Percentiles rank a stretch among this genome's conserved stretches.
Evolutionary conservation across 495 filamentous ascomycete genomes (phyloP).

Genomic region (Penicillium turbatum): DNA sequence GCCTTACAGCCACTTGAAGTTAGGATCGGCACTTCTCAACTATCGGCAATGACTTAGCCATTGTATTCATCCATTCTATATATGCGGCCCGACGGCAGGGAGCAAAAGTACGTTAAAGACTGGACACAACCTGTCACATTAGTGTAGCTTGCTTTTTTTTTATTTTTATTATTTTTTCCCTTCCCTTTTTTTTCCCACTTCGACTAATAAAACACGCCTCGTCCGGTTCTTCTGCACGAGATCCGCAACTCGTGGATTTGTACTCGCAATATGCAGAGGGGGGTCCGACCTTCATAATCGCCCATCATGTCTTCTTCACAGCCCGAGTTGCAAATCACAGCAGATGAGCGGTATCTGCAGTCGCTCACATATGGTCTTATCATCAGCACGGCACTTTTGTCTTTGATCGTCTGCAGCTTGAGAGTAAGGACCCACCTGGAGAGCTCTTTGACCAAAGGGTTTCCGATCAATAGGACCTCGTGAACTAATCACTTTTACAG

Average conservation of each 20-base stretch:
- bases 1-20: background rate
- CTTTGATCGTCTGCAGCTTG: conserved; percentile 3
- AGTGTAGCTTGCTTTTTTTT: background rate
- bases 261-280: background rate
- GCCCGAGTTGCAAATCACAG: background rate
- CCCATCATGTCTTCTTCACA: background rate
- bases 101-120: background rate
- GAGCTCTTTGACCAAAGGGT: background rate
- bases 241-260: background rate
- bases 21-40: background rate
- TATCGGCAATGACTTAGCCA: background rate
- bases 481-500: background rate
- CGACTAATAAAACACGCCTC: background rate
- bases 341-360: background rate
- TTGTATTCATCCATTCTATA: background rate
- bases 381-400: background rate
- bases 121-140: background rate
- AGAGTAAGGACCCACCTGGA: background rate
- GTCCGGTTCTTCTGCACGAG: background rate
- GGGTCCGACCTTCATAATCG: background rate
- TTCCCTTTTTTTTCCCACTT: background rate
- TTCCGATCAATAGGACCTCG: background rate
- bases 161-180: background rate
- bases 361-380: conserved; percentile 8
- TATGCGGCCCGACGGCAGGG: background rate